Base-by-base conservation (phyloP, 2,329 filamentous ascomycete species). In the Fusarium multiceps region DNA sequence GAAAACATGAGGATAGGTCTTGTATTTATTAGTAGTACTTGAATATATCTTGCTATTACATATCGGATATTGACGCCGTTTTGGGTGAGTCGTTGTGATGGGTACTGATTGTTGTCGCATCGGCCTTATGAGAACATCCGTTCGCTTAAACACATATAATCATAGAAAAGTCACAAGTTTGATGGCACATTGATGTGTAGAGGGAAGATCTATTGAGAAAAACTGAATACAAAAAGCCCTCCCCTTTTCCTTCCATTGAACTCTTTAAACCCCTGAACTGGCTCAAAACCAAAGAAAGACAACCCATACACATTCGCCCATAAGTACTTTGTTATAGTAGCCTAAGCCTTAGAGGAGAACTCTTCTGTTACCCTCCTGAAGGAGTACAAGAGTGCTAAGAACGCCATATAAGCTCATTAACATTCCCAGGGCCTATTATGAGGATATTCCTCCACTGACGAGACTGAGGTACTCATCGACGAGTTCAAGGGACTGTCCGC, bases 11-110 rank as follows among this genome's bases (percentile, higher is more conserved):
- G 60, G 51, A 59, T 16, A 10, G 11, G 3, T 32, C 21, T 32
- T 47, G n/a, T 7, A 30, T 53, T 53, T 7, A 13, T 6, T 7
- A 6, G 14, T 55, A 12, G 6, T 13, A 45, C 16, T 18, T 56
- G 7, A 37, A n/a, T 37, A n/a, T 37, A 37, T 7, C 4, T 37
- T 21, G 20, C 20, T 43, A 14, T 23, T 23, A 3, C 12, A 23
- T 37, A n/a, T 12, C 1, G 0, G 0, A 0, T 12, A 4, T 37
- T 37, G 18, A 4, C 11, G 10, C 6, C 12, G 18, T 12, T 10
- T 2, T n/a, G 34, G 5, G 18, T 8, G 3, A 37, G 34, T 37
- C 34, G 2, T n/a, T 4, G 27, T 28, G 11, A 28, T 28, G 4
- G 11, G 27, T 27, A 6, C 11, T 12, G 27, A 28, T 12, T 6